These are phyloP conservation scores for Podaxis sp. DNA, from an alignment of 768 basidiomycete genomes.

Conservation along the genomic window DNA sequence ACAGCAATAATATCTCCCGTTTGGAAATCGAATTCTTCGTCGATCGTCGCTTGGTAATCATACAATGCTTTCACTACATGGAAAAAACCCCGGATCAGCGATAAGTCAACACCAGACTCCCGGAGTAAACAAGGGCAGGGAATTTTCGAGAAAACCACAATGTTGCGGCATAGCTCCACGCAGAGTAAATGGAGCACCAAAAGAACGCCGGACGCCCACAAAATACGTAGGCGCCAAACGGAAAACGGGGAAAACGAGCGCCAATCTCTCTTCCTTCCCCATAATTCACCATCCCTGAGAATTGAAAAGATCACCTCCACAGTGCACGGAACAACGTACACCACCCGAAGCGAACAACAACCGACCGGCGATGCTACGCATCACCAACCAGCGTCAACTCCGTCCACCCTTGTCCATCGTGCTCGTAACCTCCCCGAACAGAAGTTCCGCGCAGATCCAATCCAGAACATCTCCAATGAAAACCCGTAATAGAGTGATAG, in stretches of 20 bases:
- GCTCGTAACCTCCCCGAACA: not conserved
- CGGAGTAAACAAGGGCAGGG: not conserved
- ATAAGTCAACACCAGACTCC: not conserved
- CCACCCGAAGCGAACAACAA: not conserved
- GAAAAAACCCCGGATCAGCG: constrained; percentile 8
- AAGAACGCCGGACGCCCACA: not conserved
- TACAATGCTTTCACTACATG: constrained; percentile 82
- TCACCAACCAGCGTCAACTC: not conserved
- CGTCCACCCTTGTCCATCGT: not conserved
- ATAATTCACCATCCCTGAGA: not conserved
- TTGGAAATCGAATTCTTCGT: constrained; percentile 97
- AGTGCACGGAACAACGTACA: not conserved
- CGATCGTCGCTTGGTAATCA: constrained; percentile 80
- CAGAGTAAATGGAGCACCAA: no score
- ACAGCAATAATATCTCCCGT: constrained; percentile 95
- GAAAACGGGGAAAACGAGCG: not conserved
- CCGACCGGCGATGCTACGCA: not conserved
- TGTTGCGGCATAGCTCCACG: no score
- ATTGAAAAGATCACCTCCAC: not conserved
- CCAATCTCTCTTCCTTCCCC: not conserved
- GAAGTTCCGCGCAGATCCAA: not conserved
- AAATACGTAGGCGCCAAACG: not conserved
- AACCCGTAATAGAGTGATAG: not conserved
- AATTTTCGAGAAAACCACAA: not conserved
- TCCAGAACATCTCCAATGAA: not conserved